Evolutionary conservation across 2,329 filamentous ascomycete species (phyloP).

Genomic region (Hymenoscyphus infarciens): DNA sequence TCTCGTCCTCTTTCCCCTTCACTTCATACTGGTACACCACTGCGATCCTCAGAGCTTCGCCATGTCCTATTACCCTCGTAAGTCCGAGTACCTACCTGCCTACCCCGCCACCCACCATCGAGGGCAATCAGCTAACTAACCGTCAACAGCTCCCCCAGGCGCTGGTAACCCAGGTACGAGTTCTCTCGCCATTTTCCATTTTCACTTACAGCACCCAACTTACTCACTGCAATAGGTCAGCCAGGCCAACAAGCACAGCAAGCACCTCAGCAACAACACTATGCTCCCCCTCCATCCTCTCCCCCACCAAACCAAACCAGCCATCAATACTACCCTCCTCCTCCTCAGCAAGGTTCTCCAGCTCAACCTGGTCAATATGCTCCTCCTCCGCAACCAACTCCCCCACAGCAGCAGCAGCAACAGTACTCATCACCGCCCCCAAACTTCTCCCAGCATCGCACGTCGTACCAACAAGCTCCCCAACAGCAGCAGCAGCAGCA

Average conservation of each 20-base stretch:
- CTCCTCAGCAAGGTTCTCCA: conserved; percentile 32
- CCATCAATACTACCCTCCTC: conserved; percentile 34
- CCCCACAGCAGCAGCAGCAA: conserved; percentile 21
- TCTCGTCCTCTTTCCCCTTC: background rate
- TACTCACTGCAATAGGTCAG: conserved; percentile 17
- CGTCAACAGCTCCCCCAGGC: conserved; percentile 31
- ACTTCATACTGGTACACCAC: no score
- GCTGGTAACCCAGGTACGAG: conserved; percentile 22
- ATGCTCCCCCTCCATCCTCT: conserved; percentile 32
- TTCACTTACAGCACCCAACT: conserved; percentile 7
- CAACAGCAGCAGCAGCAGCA: conserved; percentile 16
- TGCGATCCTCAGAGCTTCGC: conserved; percentile 2
- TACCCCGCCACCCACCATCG: background rate
- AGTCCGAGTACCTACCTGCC: conserved; percentile 17
- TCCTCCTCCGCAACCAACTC: conserved; percentile 31
- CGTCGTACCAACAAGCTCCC: conserved; percentile 34
- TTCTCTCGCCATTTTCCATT: background rate
- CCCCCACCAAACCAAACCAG: conserved; percentile 31
- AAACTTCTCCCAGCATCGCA: conserved; percentile 34
- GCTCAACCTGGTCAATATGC: conserved; percentile 24
- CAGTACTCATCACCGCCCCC: conserved; percentile 23
- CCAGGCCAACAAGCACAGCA: conserved; percentile 10
- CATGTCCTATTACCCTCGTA: conserved; percentile 36
- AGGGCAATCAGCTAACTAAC: conserved; percentile 19
- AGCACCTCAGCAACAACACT: conserved; percentile 25